phyloP scores from a whole-genome alignment of 106 monocot genomes.

The Hemerocallis citrina region DNA sequence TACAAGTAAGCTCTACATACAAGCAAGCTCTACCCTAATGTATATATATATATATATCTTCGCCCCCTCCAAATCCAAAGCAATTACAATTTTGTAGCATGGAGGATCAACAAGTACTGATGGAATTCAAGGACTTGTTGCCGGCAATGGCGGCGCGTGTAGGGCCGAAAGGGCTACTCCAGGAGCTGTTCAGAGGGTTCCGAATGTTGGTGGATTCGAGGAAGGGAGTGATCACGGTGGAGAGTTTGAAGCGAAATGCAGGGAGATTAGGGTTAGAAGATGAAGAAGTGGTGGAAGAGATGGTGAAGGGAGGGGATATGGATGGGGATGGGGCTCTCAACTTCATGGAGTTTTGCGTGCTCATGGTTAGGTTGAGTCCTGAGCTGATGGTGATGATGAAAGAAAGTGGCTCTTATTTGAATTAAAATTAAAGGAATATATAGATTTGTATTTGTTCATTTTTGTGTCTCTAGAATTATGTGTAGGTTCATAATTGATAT shows the following conservation, averaged over 20 bases:
- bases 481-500: too few species aligned
- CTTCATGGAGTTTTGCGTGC: conserved; percentile 16
- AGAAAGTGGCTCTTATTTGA: neutral
- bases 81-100: too few species aligned
- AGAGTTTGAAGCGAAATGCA: conserved; percentile 13
- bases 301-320: conserved; percentile 17
- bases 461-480: too few species aligned
- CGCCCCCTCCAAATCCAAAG: too few species aligned
- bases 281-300: conserved; percentile 6
- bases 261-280: conserved; percentile 3
- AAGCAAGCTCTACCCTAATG: too few species aligned
- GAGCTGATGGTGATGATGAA: conserved; percentile 8
- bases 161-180: conserved; percentile 1
- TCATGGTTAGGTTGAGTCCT: conserved; percentile 19
- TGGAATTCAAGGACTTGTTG: conserved; percentile 11
- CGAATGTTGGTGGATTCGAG: conserved; percentile 5
- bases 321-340: conserved; percentile 15
- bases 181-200: conserved; percentile 18
- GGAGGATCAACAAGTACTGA: too few species aligned
- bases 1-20: too few species aligned
- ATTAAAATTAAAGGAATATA: too few species aligned
- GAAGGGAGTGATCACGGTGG: conserved; percentile 7
- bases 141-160: conserved; percentile 12
- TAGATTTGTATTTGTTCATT: too few species aligned
- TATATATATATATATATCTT: too few species aligned